Evolutionary conservation across 306 rosid genomes (phyloP).

Genomic region (Vigna nakashimae): DNA sequence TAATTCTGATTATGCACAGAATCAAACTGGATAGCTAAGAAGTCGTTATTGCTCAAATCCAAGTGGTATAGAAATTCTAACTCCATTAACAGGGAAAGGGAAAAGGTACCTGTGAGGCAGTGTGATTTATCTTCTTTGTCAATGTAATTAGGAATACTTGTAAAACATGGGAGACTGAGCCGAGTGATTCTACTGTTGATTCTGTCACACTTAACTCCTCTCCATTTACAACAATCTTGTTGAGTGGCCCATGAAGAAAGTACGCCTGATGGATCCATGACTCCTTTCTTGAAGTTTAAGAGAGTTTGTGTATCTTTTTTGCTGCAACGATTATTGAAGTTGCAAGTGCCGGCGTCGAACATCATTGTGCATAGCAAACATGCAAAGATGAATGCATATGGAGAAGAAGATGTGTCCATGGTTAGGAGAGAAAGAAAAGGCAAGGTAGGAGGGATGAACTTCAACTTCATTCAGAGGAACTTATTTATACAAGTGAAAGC

Average conservation of each 20-base stretch:
- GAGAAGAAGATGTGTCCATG: neutral
- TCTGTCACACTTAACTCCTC: slow-evolving; percentile 4
- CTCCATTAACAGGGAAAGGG: neutral
- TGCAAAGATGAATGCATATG: neutral
- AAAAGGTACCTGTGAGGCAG: neutral
- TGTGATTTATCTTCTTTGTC: neutral
- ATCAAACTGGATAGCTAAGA: neutral
- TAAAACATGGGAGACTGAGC: neutral
- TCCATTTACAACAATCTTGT: slow-evolving; percentile 24
- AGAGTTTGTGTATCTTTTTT: neutral
- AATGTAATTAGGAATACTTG: neutral
- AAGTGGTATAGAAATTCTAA: slow-evolving; percentile 6
- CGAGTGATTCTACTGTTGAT: neutral
- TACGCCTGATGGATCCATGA: neutral
- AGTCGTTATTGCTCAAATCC: neutral
- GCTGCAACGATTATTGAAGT: neutral
- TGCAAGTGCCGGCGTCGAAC: neutral
- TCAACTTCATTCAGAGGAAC: no score
- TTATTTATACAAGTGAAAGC: no score
- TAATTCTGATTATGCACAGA: neutral
- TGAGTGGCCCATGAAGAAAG: slow-evolving; percentile 17
- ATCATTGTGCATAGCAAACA: neutral
- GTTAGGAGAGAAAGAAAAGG: no score
- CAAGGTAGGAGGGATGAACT: no score
- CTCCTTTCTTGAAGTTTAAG: neutral